Conservation (phyloP, 164 flowering plant species). For the Tetrastigma voinierianum region DNA sequence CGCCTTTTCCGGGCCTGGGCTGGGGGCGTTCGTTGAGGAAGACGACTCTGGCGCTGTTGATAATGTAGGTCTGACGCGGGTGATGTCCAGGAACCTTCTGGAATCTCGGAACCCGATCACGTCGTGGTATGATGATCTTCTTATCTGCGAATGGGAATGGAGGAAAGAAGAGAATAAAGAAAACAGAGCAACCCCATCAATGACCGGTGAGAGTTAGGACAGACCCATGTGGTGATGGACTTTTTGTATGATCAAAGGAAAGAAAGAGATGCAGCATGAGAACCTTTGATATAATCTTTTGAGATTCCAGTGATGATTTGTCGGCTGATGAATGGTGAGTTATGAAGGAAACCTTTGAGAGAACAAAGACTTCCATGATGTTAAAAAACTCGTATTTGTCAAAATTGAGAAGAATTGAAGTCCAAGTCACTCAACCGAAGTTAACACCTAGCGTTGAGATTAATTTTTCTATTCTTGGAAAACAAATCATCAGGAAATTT, state of each 20-base stretch:
- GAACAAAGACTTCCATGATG: too few relatives aligned
- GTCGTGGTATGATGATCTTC: constrained; percentile 96
- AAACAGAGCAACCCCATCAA: constrained; percentile 4
- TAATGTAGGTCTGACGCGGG: constrained; percentile 89
- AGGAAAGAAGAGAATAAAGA: too few relatives aligned
- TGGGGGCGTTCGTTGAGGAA: constrained; percentile 92
- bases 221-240: too few relatives aligned
- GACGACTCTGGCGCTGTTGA: constrained; percentile 89
- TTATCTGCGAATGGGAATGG: constrained; percentile 46
- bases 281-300: too few relatives aligned
- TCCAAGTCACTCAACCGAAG: too few relatives aligned
- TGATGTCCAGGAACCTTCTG: constrained; percentile 79
- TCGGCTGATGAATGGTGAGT: too few relatives aligned
- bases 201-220: neutral
- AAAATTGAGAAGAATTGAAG: too few relatives aligned
- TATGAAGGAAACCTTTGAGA: too few relatives aligned
- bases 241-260: neutral
- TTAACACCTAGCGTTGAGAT: too few relatives aligned
- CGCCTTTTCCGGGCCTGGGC: constrained; percentile 94
- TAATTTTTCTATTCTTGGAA: too few relatives aligned
- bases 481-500: too few relatives aligned
- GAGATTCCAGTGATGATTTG: neutral
- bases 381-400: too few relatives aligned
- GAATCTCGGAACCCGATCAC: constrained; percentile 89
- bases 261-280: neutral